Percentiles rank a stretch among this genome's conserved stretches.
Conservation (phyloP, 2,329 filamentous ascomycete genomes). For the Balansia obtecta region DNA sequence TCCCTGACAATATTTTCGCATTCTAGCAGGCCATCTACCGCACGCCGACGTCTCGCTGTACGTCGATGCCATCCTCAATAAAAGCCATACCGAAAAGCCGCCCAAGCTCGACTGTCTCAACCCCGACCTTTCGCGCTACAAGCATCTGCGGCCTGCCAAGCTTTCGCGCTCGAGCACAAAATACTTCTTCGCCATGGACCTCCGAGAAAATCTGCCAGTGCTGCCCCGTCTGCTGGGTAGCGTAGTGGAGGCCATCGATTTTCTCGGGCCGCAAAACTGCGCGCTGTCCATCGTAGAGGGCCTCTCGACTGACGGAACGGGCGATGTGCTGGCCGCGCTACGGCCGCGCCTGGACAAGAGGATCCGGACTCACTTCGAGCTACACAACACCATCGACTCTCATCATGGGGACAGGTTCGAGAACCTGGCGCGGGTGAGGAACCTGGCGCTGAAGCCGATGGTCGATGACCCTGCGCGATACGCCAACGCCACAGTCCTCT, state of each 20-base stretch:
- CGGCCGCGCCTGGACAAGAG: constrained; percentile 24
- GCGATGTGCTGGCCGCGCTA: constrained; percentile 31
- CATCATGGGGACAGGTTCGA: constrained; percentile 29
- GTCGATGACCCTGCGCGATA: constrained; percentile 15
- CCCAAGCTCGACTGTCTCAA: background rate
- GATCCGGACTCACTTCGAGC: constrained; percentile 28
- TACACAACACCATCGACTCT: constrained; percentile 30
- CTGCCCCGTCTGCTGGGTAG: constrained; percentile 33
- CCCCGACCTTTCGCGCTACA: background rate
- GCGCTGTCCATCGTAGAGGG: constrained; percentile 19
- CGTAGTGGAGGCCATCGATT: constrained; percentile 33
- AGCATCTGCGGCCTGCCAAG: background rate
- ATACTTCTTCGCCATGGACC: constrained; percentile 39
- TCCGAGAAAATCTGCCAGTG: constrained; percentile 28
- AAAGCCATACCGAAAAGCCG: background rate
- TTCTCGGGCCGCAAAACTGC: constrained; percentile 35
- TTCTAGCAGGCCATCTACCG: background rate
- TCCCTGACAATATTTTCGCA: background rate
- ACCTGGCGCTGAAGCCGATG: constrained; percentile 37
- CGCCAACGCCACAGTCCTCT: constrained; percentile 32
- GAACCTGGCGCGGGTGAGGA: constrained; percentile 38
- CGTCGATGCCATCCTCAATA: background rate
- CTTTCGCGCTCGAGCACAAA: background rate
- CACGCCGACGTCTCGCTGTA: background rate
- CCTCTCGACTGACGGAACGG: constrained; percentile 27